These are phyloP conservation scores for Acer saccharum DNA, from an alignment of 345 rosid species.

Conservation along the genomic window DNA sequence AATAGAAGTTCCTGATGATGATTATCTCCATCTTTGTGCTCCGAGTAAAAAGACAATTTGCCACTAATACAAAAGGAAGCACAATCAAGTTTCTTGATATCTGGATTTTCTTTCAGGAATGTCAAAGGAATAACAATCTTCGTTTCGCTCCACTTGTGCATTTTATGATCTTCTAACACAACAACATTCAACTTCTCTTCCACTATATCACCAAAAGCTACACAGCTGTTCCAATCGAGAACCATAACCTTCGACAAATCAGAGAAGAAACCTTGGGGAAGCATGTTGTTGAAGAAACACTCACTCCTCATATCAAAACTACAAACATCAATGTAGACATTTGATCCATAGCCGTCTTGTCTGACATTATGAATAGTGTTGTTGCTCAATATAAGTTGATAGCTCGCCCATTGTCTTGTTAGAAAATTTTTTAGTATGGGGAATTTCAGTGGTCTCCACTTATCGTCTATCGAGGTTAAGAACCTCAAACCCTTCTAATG, in stretches of 20 bases:
- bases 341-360: neutral
- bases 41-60: neutral
- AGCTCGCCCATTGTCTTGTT: neutral
- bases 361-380: neutral
- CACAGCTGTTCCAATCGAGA: neutral
- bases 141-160: neutral
- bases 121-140: slow-evolving; percentile 1
- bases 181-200: neutral
- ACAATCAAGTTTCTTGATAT: neutral
- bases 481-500: neutral
- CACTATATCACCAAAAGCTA: neutral
- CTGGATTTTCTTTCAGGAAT: neutral
- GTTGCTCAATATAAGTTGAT: neutral
- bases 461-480: neutral
- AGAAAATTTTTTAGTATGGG: neutral
- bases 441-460: neutral
- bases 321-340: neutral
- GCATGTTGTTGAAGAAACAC: neutral
- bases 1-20: no score
- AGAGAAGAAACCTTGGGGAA: neutral
- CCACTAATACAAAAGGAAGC: no score
- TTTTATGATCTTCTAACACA: neutral
- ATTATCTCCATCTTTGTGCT: neutral
- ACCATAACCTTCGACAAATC: neutral
- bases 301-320: neutral